A percentile compares a stretch with the other conserved stretches of the same genome.
Evolutionary conservation across 2,329 filamentous ascomycete genomes (phyloP).

Genomic region (Dothidotthia symphoricarpi): DNA sequence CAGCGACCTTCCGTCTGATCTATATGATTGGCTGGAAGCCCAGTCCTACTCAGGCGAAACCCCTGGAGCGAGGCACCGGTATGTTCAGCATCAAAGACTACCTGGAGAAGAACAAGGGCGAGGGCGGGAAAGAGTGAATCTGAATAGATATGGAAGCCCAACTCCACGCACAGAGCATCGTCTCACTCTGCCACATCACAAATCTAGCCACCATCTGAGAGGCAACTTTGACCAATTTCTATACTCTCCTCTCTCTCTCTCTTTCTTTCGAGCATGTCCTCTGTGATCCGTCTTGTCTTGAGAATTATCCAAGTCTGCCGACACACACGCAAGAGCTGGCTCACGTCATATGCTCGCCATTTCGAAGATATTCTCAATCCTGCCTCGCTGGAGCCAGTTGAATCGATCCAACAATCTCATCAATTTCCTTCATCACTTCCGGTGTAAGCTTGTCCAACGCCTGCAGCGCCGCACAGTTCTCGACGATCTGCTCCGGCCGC

Average conservation of each 20-base stretch:
- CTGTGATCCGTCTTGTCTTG: too few relatives aligned
- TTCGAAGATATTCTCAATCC: too few relatives aligned
- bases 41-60: constrained; percentile 72
- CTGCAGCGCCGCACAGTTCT: constrained; percentile 46
- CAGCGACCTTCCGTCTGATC: constrained; percentile 91
- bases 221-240: too few relatives aligned
- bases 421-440: constrained; percentile 47
- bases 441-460: constrained; percentile 47
- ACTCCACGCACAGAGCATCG: too few relatives aligned
- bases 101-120: constrained; percentile 49
- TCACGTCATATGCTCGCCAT: constrained; percentile 1
- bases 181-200: too few relatives aligned
- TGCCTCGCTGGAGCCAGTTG: constrained; percentile 21
- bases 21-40: constrained; percentile 99
- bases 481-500: constrained; percentile 30
- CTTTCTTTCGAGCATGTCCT: too few relatives aligned
- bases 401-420: constrained; percentile 30
- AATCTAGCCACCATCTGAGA: too few relatives aligned
- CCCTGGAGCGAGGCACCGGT: constrained; percentile 78
- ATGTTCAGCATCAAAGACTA: constrained; percentile 87
- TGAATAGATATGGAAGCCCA: too few relatives aligned
- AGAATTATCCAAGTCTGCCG: too few relatives aligned
- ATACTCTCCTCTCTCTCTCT: too few relatives aligned
- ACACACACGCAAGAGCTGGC: too few relatives aligned
- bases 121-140: not conserved